Conservation (phyloP, 1,284 basidiomycete genomes). For the Trichosporon sp. region DNA sequence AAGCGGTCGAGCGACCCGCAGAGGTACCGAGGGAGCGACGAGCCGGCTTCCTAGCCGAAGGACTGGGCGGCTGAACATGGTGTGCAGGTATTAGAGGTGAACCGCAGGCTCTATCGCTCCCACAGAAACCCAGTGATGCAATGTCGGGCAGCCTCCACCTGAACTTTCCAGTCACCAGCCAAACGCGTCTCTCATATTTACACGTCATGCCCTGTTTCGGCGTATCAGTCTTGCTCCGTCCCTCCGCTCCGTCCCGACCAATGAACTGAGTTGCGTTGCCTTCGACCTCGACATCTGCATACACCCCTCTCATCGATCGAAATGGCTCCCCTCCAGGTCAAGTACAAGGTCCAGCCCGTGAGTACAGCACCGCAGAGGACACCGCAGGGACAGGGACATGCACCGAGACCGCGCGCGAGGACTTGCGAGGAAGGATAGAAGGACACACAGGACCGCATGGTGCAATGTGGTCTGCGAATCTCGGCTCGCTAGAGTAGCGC, state of each 20-base stretch:
- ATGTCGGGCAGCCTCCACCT: slow-evolving; percentile 3
- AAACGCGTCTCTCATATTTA: background rate
- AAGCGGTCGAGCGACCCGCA: background rate
- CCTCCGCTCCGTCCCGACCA: background rate
- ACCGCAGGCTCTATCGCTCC: background rate
- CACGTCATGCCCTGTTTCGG: background rate
- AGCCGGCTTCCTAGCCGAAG: background rate
- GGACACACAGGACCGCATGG: too few relatives aligned
- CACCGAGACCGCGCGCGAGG: background rate
- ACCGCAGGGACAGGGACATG: background rate
- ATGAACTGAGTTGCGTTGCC: background rate
- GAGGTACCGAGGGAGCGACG: background rate
- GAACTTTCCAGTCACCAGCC: background rate
- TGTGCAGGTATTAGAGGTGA: background rate
- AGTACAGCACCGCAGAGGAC: background rate
- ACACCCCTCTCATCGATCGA: background rate
- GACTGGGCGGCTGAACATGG: background rate
- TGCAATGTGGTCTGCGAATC: background rate
- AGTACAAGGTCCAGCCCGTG: slow-evolving; percentile 16
- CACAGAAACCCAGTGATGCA: background rate
- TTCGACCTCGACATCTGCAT: background rate
- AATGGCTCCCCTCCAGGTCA: slow-evolving; percentile 15
- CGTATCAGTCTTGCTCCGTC: slow-evolving; percentile 1
- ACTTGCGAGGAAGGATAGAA: background rate
- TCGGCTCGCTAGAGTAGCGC: background rate